Evolutionary conservation across 2,329 filamentous ascomycete genomes (phyloP).

Genomic region (Sporothrix pseudoabietina): DNA sequence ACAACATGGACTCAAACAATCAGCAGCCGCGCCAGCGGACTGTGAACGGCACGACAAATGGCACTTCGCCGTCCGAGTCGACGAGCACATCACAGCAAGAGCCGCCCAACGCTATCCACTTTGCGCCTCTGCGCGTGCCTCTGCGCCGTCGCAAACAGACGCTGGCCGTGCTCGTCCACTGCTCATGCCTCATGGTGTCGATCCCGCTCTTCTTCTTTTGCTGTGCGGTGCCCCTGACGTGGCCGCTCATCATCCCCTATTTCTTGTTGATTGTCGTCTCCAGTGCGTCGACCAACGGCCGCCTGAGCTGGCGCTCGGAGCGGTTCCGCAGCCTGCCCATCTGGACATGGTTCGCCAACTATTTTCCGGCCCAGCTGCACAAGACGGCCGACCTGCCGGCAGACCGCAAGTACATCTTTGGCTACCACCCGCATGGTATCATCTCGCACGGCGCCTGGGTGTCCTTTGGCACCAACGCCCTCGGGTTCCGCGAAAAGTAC

Average conservation of each 20-base stretch:
- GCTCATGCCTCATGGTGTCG: slow-evolving; percentile 67
- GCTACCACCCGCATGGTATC: slow-evolving; percentile 93
- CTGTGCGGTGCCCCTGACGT: slow-evolving; percentile 86
- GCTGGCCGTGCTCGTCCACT: slow-evolving; percentile 74
- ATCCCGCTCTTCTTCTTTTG: slow-evolving; percentile 86
- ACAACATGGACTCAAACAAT: neutral
- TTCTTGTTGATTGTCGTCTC: slow-evolving; percentile 82
- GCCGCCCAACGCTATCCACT: slow-evolving; percentile 61
- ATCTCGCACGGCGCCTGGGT: slow-evolving; percentile 95
- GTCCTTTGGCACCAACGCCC: slow-evolving; percentile 85
- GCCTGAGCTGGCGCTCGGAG: slow-evolving; percentile 71
- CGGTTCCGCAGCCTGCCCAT: slow-evolving; percentile 71
- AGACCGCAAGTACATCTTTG: slow-evolving; percentile 91
- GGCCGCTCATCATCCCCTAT: slow-evolving; percentile 78
- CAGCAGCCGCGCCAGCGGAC: slow-evolving; percentile 4
- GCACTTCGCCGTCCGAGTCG: neutral
- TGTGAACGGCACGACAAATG: neutral
- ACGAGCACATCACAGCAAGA: neutral
- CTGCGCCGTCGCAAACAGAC: slow-evolving; percentile 74
- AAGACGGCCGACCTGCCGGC: slow-evolving; percentile 78
- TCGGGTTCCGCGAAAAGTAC: slow-evolving; percentile 84
- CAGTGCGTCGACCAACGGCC: slow-evolving; percentile 73
- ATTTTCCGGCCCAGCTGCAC: slow-evolving; percentile 88
- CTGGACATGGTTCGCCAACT: slow-evolving; percentile 88
- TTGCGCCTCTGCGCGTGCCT: slow-evolving; percentile 77